Evolutionary conservation across 306 rosid genomes (phyloP), one percentile per base, ranked within the genome.

Genomic region (Elaeagnus macrophylla): DNA sequence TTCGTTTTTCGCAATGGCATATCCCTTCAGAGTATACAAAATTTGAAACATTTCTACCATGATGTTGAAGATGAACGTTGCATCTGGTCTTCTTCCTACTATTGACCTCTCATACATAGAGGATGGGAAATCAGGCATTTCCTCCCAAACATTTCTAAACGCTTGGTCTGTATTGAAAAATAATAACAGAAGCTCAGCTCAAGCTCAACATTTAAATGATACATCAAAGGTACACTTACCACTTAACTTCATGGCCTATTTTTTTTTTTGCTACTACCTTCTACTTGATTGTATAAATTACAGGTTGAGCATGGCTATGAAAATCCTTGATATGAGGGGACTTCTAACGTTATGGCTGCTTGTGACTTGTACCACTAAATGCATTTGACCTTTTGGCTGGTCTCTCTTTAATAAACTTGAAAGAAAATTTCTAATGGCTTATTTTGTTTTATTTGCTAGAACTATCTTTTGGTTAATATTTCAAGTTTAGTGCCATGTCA

Each of bases 61-160:
- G 49, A 56, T 65, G 59, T 77, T 65, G 67, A 88, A 93, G 99
- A 65, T 93, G 69, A 88, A 79, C 74, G 77, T 93, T 57, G 72
- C 96, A 44, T 63, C 95, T 39, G 66, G 67, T 66, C 60, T 93
- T 65, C 73, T 76, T 72, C 88, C 95, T 39, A 56, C 84, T 51
- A 51, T 84, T 53, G 89, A 87, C 38, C 61, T 76, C 46, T 62
- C 85, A 17, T 78, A 69, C 67, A 36, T 57, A 15, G 78, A 75
- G 55, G 83, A 67, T 40, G 67, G 52, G 56, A 74, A 71, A 59
- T 67, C 78, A 37, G 72, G 65, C 50, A 10, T 62, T 50, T 60
- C 82, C 37, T 12, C 54, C 18, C 70, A 61, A 66, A 32, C 63
- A 64, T 12, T 47, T 73, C 66, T 45, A 72, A 67, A 50, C 48